Base-by-base conservation (phyloP, 768 basidiomycete species). In the Exidia glandulosa region DNA sequence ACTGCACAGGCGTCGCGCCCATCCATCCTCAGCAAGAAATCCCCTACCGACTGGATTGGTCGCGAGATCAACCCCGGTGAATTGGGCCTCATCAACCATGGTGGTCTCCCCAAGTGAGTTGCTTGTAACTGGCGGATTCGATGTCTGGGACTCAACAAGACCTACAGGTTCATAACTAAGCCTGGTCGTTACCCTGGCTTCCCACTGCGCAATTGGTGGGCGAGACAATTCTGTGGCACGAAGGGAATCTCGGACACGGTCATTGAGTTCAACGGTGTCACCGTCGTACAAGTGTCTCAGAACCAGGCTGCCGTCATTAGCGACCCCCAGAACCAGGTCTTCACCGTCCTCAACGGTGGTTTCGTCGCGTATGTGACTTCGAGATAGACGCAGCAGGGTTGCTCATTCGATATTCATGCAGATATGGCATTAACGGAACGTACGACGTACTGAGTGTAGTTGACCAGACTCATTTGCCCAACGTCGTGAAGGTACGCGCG, bases 151-250 rank as follows among this genome's bases (percentile, higher is more conserved):
- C 10, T 37, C 36, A 9, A 19, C 61, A 58, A 10, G 50, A 54
- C 30, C 50, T 19, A 54, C 27, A 29, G 19, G 73, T 67, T 92
- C 37, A 67, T 92, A 55, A 85, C 83, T 2, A 79, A 76, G 48
- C 84, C 90, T 3, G 90, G 90, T 32, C 84, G 87, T 9, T 92
- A 92, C 65, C 88, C 90, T 25, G 75, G 79, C 0, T 84, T 84
- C 69, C 88, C 88, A 12, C 74, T 88, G 55, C 77, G 87, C 2
- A 90, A 90, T 63, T 90, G 89, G 89, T 90, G 88, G 87, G 88
- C 88, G 3, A 78, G 90, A 16, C 68, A 75, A n/a, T 91, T 83
- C 81, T 68, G 71, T 58, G 90, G 88, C 19, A 84, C 81, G 2
- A 79, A 78, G 66, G 87, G 87, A 89, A 87, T 90, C 48, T 89